Conservation (phyloP, 352 stramenopile species). For the Globisporangium irregulare region DNA sequence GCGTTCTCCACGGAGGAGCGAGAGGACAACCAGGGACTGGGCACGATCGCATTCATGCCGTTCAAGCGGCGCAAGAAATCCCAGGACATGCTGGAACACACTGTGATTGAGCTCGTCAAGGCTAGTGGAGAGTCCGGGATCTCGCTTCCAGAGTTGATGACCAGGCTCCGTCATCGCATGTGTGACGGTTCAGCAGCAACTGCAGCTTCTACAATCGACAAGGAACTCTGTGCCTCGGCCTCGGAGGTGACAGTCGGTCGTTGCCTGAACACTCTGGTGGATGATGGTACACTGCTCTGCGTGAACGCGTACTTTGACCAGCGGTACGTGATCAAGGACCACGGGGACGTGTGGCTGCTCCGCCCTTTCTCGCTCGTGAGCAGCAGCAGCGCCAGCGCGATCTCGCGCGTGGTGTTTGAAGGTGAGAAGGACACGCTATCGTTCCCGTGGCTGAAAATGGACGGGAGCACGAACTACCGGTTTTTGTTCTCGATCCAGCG, state of each 20-base stretch:
- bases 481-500: conserved; percentile 80
- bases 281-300: conserved; percentile 50
- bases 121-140: conserved; percentile 46
- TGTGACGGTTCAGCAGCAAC: not conserved
- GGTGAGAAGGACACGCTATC: conserved; percentile 75
- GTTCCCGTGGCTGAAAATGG: conserved; percentile 83
- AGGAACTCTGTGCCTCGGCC: not conserved
- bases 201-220: not conserved
- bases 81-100: conserved; percentile 20
- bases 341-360: conserved; percentile 66
- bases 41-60: conserved; percentile 18
- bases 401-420: conserved; percentile 55
- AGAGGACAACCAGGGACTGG: conserved; percentile 21
- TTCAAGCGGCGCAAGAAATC: conserved; percentile 24
- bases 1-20: conserved; percentile 46
- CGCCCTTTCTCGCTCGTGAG: conserved; percentile 59
- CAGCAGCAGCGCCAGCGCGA: conserved; percentile 8
- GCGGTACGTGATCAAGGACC: conserved; percentile 62
- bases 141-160: conserved; percentile 28
- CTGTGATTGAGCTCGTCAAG: conserved; percentile 30
- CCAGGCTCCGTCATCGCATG: conserved; percentile 16
- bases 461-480: conserved; percentile 65
- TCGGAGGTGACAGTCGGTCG: conserved; percentile 19
- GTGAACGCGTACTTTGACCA: conserved; percentile 73
- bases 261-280: conserved; percentile 47